phyloP scores from a whole-genome alignment of 192 early-diverging fungal species.

The Backusella morwellensis region DNA sequence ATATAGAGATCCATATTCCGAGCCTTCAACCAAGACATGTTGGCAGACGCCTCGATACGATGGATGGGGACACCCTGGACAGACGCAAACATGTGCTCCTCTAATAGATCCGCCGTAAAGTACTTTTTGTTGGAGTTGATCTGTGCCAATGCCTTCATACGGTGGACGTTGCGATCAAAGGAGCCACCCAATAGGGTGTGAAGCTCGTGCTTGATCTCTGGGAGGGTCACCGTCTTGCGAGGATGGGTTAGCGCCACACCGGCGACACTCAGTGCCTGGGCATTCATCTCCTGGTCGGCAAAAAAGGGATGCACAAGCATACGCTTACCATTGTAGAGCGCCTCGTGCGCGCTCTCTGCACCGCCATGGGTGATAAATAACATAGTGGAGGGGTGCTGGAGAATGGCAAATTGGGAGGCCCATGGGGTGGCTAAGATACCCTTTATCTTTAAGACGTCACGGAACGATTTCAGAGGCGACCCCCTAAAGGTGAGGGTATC shows the following conservation, averaged over 20 bases:
- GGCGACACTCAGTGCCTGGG: background rate
- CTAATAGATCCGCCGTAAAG: background rate
- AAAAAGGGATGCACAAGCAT: slow-evolving; percentile 30
- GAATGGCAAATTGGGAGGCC: slow-evolving; percentile 34
- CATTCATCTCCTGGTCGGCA: slow-evolving; percentile 29
- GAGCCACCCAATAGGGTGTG: background rate
- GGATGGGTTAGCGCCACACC: background rate
- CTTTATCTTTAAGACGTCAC: background rate
- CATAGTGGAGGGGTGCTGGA: slow-evolving; percentile 21
- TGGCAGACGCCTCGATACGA: background rate
- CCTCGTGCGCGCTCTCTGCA: slow-evolving; percentile 26
- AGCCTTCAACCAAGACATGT: background rate
- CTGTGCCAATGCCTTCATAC: background rate
- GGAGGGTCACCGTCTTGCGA: background rate
- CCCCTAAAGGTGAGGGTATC: background rate
- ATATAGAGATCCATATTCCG: background rate
- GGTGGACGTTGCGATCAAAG: background rate
- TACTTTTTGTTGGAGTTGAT: background rate
- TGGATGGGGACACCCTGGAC: background rate
- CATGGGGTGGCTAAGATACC: slow-evolving; percentile 16
- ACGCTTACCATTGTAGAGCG: slow-evolving; percentile 22
- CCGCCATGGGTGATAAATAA: slow-evolving; percentile 36
- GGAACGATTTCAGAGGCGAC: background rate
- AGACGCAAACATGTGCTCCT: background rate
- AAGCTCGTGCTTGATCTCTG: background rate